These are phyloP conservation scores for Echium plantagineum DNA, from an alignment of 257 asterid species.

Conservation along the genomic window DNA sequence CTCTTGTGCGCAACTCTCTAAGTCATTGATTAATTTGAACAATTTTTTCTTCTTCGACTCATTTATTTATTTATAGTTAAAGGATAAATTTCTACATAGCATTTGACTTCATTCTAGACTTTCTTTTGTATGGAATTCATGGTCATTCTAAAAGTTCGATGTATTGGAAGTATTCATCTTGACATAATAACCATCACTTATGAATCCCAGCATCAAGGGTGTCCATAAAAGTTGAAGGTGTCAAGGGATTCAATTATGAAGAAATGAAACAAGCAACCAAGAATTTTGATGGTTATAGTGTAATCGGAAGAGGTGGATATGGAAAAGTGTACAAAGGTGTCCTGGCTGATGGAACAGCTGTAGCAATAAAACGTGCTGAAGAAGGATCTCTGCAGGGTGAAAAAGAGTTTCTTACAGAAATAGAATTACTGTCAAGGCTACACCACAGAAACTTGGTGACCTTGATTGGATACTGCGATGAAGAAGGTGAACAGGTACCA, in stretches of 20 bases:
- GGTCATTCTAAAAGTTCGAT: not conserved
- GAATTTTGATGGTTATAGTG: slow-evolving; percentile 40
- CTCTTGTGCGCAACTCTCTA: too few species aligned
- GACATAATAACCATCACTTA: not conserved
- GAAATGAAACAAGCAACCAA: slow-evolving; percentile 67
- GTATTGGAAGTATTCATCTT: not conserved
- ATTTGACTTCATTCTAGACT: too few species aligned
- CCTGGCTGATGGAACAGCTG: slow-evolving; percentile 65
- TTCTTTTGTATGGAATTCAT: too few species aligned
- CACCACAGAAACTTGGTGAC: slow-evolving; percentile 91
- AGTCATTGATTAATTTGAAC: too few species aligned
- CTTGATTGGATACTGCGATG: slow-evolving; percentile 80
- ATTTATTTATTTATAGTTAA: too few species aligned
- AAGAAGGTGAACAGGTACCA: slow-evolving; percentile 93
- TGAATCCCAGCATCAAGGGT: slow-evolving; percentile 55
- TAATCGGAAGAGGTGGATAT: slow-evolving; percentile 91
- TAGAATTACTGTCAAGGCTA: slow-evolving; percentile 77
- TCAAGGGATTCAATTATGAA: slow-evolving; percentile 55
- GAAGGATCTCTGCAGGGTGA: slow-evolving; percentile 95
- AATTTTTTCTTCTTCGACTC: too few species aligned
- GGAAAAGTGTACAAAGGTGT: slow-evolving; percentile 85
- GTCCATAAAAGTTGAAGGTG: slow-evolving; percentile 75
- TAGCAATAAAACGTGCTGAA: slow-evolving; percentile 89
- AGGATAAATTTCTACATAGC: too few species aligned
- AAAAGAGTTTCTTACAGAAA: slow-evolving; percentile 90